Percentiles rank a stretch among this genome's conserved stretches.
Conservation (phyloP, 495 filamentous ascomycete species). For the Hyaloscypha hepaticicola region DNA sequence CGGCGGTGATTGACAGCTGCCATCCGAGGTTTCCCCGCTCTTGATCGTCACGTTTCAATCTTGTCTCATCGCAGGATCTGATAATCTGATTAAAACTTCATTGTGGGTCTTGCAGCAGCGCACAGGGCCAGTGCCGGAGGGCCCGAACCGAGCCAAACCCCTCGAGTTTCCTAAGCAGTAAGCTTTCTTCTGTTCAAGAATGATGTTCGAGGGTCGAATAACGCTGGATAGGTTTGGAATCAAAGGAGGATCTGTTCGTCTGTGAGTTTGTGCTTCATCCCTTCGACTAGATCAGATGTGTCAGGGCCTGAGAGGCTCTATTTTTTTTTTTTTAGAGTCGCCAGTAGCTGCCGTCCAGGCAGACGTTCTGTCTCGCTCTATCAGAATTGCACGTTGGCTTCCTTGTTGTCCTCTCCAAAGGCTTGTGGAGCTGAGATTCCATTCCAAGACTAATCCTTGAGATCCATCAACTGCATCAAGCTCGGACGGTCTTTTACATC, state of each 20-base stretch:
- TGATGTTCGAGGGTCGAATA: not conserved
- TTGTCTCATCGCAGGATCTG: constrained; percentile 3
- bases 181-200: not conserved
- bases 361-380: not conserved
- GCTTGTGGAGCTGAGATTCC: not conserved
- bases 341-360: not conserved
- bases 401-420: not conserved
- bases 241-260: not conserved
- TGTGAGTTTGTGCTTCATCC: not conserved
- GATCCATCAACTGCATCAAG: not conserved
- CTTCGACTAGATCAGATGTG: not conserved
- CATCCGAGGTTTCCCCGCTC: constrained; percentile 1
- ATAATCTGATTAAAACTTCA: not conserved
- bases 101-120: not conserved
- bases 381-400: not conserved
- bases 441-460: not conserved
- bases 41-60: constrained; percentile 5
- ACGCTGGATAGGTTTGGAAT: not conserved
- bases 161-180: not conserved
- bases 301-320: not conserved
- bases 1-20: not conserved
- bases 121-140: not conserved
- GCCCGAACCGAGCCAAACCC: not conserved
- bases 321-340: not conserved
- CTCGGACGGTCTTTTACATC: not conserved